phyloP scores from a whole-genome alignment of 2,329 filamentous ascomycete species.

The Ascocoryne sarcoides region DNA sequence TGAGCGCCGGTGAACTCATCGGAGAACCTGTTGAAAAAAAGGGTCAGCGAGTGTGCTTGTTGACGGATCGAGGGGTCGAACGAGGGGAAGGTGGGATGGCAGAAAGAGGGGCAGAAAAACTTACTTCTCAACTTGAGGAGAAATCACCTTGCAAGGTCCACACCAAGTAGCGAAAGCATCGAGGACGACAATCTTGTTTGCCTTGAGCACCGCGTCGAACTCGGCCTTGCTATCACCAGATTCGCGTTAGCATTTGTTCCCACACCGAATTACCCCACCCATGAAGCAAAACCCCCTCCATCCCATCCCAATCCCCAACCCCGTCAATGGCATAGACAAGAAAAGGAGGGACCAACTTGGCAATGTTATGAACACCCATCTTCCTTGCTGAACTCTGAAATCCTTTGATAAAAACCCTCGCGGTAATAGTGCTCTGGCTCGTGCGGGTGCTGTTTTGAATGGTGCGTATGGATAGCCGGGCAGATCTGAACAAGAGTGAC shows the following conservation, averaged over 20 bases:
- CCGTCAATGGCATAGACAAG: neutral
- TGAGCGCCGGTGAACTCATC: slow-evolving; percentile 49
- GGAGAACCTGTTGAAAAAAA: slow-evolving; percentile 43
- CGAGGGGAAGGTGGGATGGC: slow-evolving; percentile 11
- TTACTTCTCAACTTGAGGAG: slow-evolving; percentile 63
- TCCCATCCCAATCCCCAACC: neutral
- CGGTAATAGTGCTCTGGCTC: neutral
- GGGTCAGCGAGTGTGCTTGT: too few relatives aligned
- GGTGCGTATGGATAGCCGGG: neutral
- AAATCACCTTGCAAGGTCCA: slow-evolving; percentile 87
- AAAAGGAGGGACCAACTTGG: slow-evolving; percentile 28
- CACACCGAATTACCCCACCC: neutral
- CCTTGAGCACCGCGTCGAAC: slow-evolving; percentile 45
- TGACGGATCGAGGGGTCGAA: too few relatives aligned
- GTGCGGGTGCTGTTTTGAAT: neutral
- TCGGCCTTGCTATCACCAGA: slow-evolving; percentile 42
- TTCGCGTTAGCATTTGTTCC: slow-evolving; percentile 16
- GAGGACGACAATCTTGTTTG: slow-evolving; percentile 60
- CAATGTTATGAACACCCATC: slow-evolving; percentile 38
- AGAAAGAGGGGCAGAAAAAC: slow-evolving; percentile 23
- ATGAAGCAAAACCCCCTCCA: neutral
- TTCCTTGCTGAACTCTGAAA: slow-evolving; percentile 34
- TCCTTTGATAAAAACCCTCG: slow-evolving; percentile 8
- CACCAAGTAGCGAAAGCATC: slow-evolving; percentile 91
- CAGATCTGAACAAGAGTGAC: neutral